Percentiles rank a stretch among this genome's conserved stretches.
Conservation (phyloP, 116 monocot genomes). For the Zostera marina region DNA sequence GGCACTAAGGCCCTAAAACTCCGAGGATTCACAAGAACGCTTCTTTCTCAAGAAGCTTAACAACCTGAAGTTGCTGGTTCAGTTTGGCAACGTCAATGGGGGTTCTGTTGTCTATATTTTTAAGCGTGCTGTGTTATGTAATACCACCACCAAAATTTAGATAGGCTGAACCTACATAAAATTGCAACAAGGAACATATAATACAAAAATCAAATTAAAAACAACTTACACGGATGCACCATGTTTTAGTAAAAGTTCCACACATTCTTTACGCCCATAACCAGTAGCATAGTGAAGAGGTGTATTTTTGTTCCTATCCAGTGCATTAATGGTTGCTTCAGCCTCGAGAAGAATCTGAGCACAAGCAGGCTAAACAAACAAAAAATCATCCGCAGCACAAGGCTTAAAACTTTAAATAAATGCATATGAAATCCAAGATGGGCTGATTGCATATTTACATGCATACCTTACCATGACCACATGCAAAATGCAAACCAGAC, state of each 20-base stretch:
- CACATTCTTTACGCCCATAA: conserved; percentile 88
- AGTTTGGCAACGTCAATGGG: conserved; percentile 88
- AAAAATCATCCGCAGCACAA: not conserved
- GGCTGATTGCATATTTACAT: not conserved
- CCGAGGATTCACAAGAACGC: conserved; percentile 42
- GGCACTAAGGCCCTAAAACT: too few species aligned
- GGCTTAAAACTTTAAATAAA: too few species aligned
- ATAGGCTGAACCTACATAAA: too few species aligned
- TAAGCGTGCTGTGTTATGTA: conserved; percentile 39
- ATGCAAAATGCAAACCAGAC: conserved; percentile 89
- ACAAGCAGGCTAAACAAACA: conserved; percentile 46
- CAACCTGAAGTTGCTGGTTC: conserved; percentile 77
- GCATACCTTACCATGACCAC: conserved; percentile 88
- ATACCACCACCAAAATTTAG: too few species aligned
- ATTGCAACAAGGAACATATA: too few species aligned
- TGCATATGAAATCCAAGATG: too few species aligned
- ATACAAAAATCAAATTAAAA: not conserved
- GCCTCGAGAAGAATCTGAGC: conserved; percentile 67
- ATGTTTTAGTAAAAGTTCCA: conserved; percentile 58
- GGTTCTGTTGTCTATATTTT: conserved; percentile 88
- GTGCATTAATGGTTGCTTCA: conserved; percentile 51
- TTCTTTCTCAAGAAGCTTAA: conserved; percentile 89
- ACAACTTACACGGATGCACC: conserved; percentile 86
- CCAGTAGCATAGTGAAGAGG: conserved; percentile 89
- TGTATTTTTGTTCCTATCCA: conserved; percentile 92